Base-by-base conservation (phyloP, 768 basidiomycete genomes). In the Lepiota brunneoincarnata region DNA sequence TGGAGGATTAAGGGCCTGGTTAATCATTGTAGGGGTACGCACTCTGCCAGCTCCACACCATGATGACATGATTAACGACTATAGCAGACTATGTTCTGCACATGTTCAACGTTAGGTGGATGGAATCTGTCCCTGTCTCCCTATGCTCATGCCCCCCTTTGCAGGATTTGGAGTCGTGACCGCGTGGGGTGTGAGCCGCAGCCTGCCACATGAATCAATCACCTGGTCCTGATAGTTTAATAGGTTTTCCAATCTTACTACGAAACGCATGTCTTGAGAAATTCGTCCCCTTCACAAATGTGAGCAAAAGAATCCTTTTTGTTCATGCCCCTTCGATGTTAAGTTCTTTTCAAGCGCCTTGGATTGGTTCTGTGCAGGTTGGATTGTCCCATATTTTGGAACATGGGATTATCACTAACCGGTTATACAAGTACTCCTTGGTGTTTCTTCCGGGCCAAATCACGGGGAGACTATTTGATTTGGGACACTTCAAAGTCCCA, bases 241-340 rank as follows among this genome's bases (percentile, higher is more conserved):
- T 60, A 89, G 87, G 76, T 83, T 24, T 91, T 90, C 63, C 84
- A 86, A 75, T 71, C 72, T 12, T 83, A 84, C 59, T 84, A 87
- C 54, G 71, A 81, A 54, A 68, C 73, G 20, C 66, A 67, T 1
- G n/a, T 79, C 12, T 70, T 85, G 35, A 65, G 63, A 0, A 56
- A 71, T 14, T 70, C 69, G 0, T 74, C 70, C 14, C 68, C 82
- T 1, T 86, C 84, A 4, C 66, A 70, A 17, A 83, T 86, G 84
- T 84, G 58, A 64, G 71, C 23, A 11, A 14, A 3, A 15, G 11
- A 37, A 10, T n/a, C n/a, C n/a, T n/a, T n/a, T 17, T 14, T 17
- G 14, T 6, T 39, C n/a, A 28, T 3, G n/a, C n/a, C n/a, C n/a
- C n/a, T 14, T 6, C 20, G 45, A 3, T 55, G 18, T 55, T 7